phyloP scores from a whole-genome alignment of 2,329 filamentous ascomycete genomes.

The Aureobasidium uvarum region DNA sequence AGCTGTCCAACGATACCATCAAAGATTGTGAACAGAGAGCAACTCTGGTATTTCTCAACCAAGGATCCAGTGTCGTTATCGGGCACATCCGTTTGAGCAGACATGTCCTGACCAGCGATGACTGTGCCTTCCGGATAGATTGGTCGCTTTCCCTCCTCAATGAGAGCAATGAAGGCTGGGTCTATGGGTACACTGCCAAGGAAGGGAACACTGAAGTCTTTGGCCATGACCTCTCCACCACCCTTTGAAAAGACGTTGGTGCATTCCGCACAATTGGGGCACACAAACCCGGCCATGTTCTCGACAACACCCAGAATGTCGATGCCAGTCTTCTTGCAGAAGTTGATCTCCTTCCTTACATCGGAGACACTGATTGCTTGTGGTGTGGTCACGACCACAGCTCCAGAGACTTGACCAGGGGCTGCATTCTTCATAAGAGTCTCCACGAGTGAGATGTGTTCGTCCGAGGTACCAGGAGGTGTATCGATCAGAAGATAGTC shows the following conservation, averaged over 20 bases:
- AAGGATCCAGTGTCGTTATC: constrained; percentile 48
- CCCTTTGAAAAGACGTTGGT: constrained; percentile 92
- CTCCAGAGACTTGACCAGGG: constrained; percentile 72
- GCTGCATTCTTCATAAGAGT: constrained; percentile 47
- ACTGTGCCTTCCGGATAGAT: constrained; percentile 67
- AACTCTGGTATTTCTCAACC: constrained; percentile 70
- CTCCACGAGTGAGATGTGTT: constrained; percentile 93
- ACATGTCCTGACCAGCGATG: constrained; percentile 56
- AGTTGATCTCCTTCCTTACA: constrained; percentile 92
- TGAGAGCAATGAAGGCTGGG: constrained; percentile 80
- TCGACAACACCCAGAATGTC: constrained; percentile 85
- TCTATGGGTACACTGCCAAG: constrained; percentile 88
- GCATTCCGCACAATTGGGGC: constrained; percentile 72
- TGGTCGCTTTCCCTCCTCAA: constrained; percentile 70
- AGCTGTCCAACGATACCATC: constrained; percentile 53
- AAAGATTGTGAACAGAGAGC: constrained; percentile 69
- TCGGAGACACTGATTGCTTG: constrained; percentile 92
- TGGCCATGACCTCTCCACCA: constrained; percentile 84
- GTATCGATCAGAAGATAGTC: constrained; percentile 96
- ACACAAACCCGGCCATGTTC: constrained; percentile 95
- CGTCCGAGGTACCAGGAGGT: constrained; percentile 91
- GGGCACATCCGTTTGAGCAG: constrained; percentile 31
- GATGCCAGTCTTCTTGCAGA: constrained; percentile 80
- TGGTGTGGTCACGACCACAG: constrained; percentile 92
- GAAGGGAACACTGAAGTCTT: constrained; percentile 79